Evolutionary conservation across 768 basidiomycete genomes (phyloP).

Genomic region (Leucosporidium scottii): DNA sequence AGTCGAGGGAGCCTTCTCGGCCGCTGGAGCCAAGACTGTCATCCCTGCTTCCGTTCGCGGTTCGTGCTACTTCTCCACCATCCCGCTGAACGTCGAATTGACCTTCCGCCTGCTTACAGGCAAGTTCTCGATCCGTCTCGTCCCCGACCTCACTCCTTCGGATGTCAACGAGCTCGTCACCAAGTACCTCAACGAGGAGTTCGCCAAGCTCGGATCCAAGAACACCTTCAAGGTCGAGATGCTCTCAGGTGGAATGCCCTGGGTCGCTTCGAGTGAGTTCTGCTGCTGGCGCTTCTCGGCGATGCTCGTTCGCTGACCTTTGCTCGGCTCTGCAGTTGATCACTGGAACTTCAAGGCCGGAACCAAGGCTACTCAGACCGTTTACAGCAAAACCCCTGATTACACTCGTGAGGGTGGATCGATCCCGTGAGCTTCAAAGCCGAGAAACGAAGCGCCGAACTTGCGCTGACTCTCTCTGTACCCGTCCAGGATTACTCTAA

Average conservation of each 20-base stretch:
- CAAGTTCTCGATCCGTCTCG: constrained; percentile 90
- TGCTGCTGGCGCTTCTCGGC: constrained; percentile 30
- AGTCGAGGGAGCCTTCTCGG: constrained; percentile 89
- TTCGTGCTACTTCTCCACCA: constrained; percentile 3
- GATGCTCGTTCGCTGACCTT: constrained; percentile 31
- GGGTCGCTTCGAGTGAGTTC: constrained; percentile 49
- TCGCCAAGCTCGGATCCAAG: constrained; percentile 76
- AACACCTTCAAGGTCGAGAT: constrained; percentile 66
- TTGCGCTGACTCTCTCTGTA: neutral
- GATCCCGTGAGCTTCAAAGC: constrained; percentile 44
- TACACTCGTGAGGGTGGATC: constrained; percentile 87
- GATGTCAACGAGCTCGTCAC: constrained; percentile 63
- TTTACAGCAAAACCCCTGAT: constrained; percentile 72
- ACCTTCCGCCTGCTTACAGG: constrained; percentile 45
- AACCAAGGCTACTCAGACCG: constrained; percentile 47
- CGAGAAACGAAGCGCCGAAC: too few species aligned
- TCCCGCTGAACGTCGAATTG: neutral
- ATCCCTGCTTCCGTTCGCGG: constrained; percentile 71
- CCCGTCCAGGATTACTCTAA: constrained; percentile 53
- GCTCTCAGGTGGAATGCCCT: constrained; percentile 77
- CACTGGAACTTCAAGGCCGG: constrained; percentile 95
- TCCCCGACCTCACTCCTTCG: constrained; percentile 80
- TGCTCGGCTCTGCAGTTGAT: constrained; percentile 51
- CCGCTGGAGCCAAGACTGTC: constrained; percentile 78
- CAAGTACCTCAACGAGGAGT: constrained; percentile 65